phyloP scores from a whole-genome alignment of 1,284 basidiomycete species.

The Trametes versicolor region DNA sequence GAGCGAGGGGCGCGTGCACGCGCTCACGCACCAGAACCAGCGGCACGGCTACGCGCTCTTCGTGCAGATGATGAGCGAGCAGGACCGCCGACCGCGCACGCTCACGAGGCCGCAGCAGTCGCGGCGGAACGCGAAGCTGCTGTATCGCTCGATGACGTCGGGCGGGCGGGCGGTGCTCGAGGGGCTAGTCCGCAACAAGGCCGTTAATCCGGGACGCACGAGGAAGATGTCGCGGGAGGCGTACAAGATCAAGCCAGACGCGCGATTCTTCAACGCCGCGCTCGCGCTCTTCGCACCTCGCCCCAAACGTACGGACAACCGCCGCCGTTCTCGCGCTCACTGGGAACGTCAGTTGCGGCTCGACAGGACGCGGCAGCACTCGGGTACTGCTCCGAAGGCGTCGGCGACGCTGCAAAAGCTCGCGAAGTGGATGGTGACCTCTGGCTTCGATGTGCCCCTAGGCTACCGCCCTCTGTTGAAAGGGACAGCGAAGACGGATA shows the following conservation, averaged over 20 bases:
- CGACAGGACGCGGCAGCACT: slow-evolving; percentile 31
- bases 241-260: slow-evolving; percentile 54
- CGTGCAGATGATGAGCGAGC: slow-evolving; percentile 25
- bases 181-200: slow-evolving; percentile 16
- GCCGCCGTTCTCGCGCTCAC: slow-evolving; percentile 33
- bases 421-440: slow-evolving; percentile 53
- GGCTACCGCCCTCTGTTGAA: slow-evolving; percentile 56
- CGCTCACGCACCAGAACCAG: slow-evolving; percentile 36
- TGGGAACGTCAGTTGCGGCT: slow-evolving; percentile 45
- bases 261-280: slow-evolving; percentile 73
- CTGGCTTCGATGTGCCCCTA: slow-evolving; percentile 58
- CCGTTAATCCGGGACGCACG: not conserved
- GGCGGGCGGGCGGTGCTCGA: slow-evolving; percentile 46
- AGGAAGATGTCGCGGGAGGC: not conserved
- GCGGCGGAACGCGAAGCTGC: slow-evolving; percentile 43
- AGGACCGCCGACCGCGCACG: not conserved
- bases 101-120: slow-evolving; percentile 36
- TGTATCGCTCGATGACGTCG: slow-evolving; percentile 50
- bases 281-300: slow-evolving; percentile 57
- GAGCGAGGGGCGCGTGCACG: slow-evolving; percentile 29
- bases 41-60: slow-evolving; percentile 51
- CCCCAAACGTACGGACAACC: slow-evolving; percentile 43
- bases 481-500: slow-evolving; percentile 43
- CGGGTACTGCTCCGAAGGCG: slow-evolving; percentile 42
- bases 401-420: slow-evolving; percentile 56